phyloP scores from a whole-genome alignment of 2,329 filamentous ascomycete species.

The Aureobasidium namibiae region DNA sequence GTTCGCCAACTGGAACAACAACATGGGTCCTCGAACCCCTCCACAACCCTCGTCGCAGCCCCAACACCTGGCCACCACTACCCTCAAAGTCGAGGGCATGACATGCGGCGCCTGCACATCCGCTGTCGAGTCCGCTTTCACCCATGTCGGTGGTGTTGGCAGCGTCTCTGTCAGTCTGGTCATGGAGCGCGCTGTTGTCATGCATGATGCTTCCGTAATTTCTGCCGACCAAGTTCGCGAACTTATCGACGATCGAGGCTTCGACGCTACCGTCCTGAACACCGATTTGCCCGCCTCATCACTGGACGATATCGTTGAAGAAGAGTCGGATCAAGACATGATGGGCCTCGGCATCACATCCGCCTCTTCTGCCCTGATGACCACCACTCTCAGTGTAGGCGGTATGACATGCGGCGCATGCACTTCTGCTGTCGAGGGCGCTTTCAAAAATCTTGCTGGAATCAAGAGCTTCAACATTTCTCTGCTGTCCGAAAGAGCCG shows the following conservation, averaged over 20 bases:
- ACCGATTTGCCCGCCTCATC: constrained; percentile 22
- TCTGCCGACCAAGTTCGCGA: constrained; percentile 69
- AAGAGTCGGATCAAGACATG: constrained; percentile 17
- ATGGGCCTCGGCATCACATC: constrained; percentile 14
- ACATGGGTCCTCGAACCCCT: constrained; percentile 1
- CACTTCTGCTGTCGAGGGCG: constrained; percentile 88
- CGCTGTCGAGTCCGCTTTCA: constrained; percentile 82
- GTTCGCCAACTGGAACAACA: constrained; percentile 10
- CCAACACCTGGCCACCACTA: constrained; percentile 73
- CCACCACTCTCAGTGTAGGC: constrained; percentile 81
- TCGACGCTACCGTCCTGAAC: constrained; percentile 60
- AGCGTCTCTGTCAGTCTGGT: constrained; percentile 88
- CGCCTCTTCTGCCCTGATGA: constrained; percentile 53
- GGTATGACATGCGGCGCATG: constrained; percentile 88
- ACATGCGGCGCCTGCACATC: constrained; percentile 89
- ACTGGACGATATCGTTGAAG: constrained; percentile 19
- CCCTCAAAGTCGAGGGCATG: constrained; percentile 79
- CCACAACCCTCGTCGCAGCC: background rate
- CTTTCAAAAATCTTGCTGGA: constrained; percentile 74
- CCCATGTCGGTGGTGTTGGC: constrained; percentile 69
- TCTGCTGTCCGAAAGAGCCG: constrained; percentile 91
- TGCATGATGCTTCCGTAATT: constrained; percentile 73
- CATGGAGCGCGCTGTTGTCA: constrained; percentile 88
- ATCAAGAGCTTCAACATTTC: constrained; percentile 84
- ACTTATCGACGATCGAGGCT: constrained; percentile 84